Percentiles rank a stretch among this genome's conserved stretches.
Evolutionary conservation across 352 stramenopile species (phyloP).

Genomic region (Ophiocytium majus): DNA sequence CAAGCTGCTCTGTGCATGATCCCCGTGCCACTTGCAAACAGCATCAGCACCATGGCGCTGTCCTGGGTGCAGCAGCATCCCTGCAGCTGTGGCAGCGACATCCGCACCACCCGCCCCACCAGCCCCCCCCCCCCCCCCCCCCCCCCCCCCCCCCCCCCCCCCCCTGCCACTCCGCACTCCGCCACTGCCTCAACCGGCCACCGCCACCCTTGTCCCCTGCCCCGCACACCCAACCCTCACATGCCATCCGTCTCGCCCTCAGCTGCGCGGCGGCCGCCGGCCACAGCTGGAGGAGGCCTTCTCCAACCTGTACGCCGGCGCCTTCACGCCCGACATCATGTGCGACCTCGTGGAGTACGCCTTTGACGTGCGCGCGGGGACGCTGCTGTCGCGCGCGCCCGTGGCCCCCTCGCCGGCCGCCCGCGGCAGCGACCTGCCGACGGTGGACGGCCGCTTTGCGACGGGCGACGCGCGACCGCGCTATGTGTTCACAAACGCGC

Average conservation of each 20-base stretch:
- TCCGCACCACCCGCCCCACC: too few relatives aligned
- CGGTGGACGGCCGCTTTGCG: not conserved
- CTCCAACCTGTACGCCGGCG: conserved; percentile 12
- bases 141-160: too few relatives aligned
- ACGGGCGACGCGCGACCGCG: not conserved
- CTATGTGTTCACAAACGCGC: conserved; percentile 28
- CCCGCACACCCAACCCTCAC: not conserved
- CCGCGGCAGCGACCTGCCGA: not conserved
- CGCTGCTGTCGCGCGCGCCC: conserved; percentile 20
- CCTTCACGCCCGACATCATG: conserved; percentile 28
- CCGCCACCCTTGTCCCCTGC: not conserved
- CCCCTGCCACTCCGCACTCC: not conserved
- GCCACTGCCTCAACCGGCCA: too few relatives aligned
- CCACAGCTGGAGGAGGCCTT: not conserved
- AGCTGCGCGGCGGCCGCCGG: not conserved
- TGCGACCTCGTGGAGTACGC: conserved; percentile 40
- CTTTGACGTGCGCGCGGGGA: conserved; percentile 23
- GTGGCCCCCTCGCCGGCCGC: not conserved
- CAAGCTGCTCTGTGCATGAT: too few relatives aligned
- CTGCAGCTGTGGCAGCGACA: too few relatives aligned
- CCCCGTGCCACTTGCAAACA: too few relatives aligned
- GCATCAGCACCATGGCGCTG: too few relatives aligned
- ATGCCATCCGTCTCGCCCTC: not conserved
- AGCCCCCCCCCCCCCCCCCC: too few relatives aligned
- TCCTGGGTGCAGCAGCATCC: too few relatives aligned